Evolutionary conservation across 2,329 filamentous ascomycete species (phyloP), one percentile per base, ranked within the genome.

Genomic region (Fusarium sp.): DNA sequence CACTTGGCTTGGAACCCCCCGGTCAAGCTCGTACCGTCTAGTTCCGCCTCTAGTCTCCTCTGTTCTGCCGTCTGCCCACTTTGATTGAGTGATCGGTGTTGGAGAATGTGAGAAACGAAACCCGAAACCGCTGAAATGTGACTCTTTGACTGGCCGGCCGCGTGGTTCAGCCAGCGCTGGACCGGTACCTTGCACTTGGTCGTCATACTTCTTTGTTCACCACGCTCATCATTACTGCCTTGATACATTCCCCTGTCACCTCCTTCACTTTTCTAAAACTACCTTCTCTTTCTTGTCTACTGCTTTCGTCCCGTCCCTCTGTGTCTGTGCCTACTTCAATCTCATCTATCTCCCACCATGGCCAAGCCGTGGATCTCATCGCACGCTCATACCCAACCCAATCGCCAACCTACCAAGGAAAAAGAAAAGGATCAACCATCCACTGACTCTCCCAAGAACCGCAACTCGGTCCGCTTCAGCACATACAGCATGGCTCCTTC

Each of bases 401-500:
- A 59, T 62, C 70, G 45, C 19, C 56, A 62, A 42, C 10, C 61
- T 28, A 25, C 54, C 39, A 53, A 71, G 37, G 58, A 69, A 50
- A 53, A 71, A 37, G 58, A 69, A 50, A 53, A 71, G 26, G 58
- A 70, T 19, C 56, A 71, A 52, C 50, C 51, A 13, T 16, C 61
- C 62, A 49, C 67, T 65, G 54, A 58, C 66, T 71, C 68, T 73
- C 68, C 67, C 73, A 82, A 83, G 85, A 80, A 82, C 69, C 86
- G 86, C 71, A 82, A 82, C 56, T 89, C 87, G 2, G 79, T 86
- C 60, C 87, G 87, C 71, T 86, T 83, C 78, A 88, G 86, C 83
- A 86, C 86, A 65, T 88, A 86, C 80, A 88, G 86, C 82, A 85
- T 86, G 79, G 81, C 86, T 10, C 86, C 86, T 18, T 88, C 86